Conservation (phyloP, 352 stramenopile genomes). For the Globisporangium okanoganense region DNA sequence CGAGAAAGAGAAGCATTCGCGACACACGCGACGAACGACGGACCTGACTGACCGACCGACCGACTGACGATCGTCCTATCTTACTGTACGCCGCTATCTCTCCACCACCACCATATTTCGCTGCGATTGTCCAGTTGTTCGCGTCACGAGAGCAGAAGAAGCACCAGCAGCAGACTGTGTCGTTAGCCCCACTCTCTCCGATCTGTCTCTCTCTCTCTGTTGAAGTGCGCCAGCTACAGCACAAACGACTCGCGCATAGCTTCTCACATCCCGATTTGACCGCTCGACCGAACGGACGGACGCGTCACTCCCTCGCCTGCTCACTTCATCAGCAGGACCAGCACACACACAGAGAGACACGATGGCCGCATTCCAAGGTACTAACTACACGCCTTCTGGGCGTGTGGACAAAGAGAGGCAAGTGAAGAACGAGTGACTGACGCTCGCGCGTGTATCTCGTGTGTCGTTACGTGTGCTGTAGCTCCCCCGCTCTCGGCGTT, state of each 20-base stretch:
- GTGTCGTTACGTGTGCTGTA: conserved; percentile 16
- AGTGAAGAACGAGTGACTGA: background rate
- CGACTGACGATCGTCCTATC: background rate
- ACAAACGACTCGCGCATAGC: conserved; percentile 1
- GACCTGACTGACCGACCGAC: background rate
- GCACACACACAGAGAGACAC: background rate
- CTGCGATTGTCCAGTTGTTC: background rate
- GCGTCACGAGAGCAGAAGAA: conserved; percentile 4
- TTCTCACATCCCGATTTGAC: conserved; percentile 7
- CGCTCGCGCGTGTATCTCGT: conserved; percentile 1
- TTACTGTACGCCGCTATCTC: no score
- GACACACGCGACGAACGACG: background rate
- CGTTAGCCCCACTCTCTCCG: background rate
- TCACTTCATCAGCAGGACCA: background rate
- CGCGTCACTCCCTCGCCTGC: background rate
- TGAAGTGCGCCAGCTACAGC: conserved; percentile 1
- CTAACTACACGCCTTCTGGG: conserved; percentile 10
- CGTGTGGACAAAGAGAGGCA: background rate
- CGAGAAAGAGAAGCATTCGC: conserved; percentile 2
- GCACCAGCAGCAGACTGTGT: background rate
- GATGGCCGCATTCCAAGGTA: conserved; percentile 79
- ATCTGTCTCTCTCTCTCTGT: conserved; percentile 11
- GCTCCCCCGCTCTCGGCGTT: conserved; percentile 83
- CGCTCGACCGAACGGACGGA: background rate
- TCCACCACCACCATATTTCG: background rate